Evolutionary conservation across 2,329 filamentous ascomycete species (phyloP).

Genomic region (Ophiocordyceps camponoti-leonardi): DNA sequence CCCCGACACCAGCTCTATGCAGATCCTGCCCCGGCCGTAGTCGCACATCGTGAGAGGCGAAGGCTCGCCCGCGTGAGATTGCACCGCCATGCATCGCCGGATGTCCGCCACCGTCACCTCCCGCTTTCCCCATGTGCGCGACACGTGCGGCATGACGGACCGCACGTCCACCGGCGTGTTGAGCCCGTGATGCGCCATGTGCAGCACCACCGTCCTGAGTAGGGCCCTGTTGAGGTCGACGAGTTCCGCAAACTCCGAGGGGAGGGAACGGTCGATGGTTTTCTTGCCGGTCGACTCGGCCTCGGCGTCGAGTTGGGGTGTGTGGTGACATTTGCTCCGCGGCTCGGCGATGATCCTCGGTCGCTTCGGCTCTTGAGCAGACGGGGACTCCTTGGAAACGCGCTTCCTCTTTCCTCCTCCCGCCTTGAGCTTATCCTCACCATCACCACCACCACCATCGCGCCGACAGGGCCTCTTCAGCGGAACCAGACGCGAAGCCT

Average conservation of each 20-base stretch:
- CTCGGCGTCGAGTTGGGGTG: background rate
- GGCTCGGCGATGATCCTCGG: slow-evolving; percentile 15
- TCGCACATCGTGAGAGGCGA: slow-evolving; percentile 28
- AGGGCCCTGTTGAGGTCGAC: slow-evolving; percentile 49
- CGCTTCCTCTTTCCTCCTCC: slow-evolving; percentile 14
- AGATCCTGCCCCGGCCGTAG: slow-evolving; percentile 37
- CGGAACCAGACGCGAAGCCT: slow-evolving; percentile 1
- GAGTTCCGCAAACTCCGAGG: slow-evolving; percentile 38
- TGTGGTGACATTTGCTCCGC: slow-evolving; percentile 4
- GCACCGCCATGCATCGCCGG: slow-evolving; percentile 47
- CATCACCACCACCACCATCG: too few relatives aligned
- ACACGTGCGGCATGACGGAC: slow-evolving; percentile 42
- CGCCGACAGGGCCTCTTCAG: slow-evolving; percentile 13
- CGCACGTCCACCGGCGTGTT: slow-evolving; percentile 46
- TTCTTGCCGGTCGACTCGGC: slow-evolving; percentile 1
- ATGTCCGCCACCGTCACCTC: slow-evolving; percentile 49
- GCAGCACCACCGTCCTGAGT: slow-evolving; percentile 48
- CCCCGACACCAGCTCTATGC: slow-evolving; percentile 34
- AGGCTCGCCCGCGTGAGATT: slow-evolving; percentile 18
- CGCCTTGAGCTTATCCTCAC: slow-evolving; percentile 2
- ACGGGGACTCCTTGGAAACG: slow-evolving; percentile 11
- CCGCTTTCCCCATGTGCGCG: slow-evolving; percentile 56
- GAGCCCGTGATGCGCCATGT: slow-evolving; percentile 51
- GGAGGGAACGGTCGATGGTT: slow-evolving; percentile 17
- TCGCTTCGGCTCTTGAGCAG: slow-evolving; percentile 14